Percentiles rank a stretch among this genome's conserved stretches.
phyloP scores from a whole-genome alignment of 495 filamentous ascomycete species.

The Patellaria atrata region DNA sequence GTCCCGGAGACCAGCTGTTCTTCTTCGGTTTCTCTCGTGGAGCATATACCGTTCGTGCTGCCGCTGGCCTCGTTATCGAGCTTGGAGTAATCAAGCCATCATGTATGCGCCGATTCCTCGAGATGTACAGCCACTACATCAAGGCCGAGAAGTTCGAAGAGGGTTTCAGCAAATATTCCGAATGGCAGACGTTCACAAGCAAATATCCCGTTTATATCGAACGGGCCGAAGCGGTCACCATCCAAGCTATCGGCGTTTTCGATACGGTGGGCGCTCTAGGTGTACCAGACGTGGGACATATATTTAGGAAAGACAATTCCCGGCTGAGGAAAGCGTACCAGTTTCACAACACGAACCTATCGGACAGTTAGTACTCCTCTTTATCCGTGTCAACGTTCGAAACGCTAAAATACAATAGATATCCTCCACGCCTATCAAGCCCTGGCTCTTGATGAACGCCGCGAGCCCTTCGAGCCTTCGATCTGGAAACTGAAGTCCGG shows the following conservation, averaged over 20 bases:
- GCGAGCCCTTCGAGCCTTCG: slow-evolving; percentile 38
- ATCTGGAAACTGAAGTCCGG: slow-evolving; percentile 34
- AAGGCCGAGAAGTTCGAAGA: slow-evolving; percentile 12
- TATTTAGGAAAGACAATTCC: slow-evolving; percentile 9
- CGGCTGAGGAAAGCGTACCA: slow-evolving; percentile 8
- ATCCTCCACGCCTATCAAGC: slow-evolving; percentile 48
- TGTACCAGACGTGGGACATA: slow-evolving; percentile 20
- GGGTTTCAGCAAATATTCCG: slow-evolving; percentile 9
- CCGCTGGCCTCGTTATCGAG: slow-evolving; percentile 39
- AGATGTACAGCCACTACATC: slow-evolving; percentile 23
- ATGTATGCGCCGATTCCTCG: slow-evolving; percentile 23
- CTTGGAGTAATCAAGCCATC: slow-evolving; percentile 31
- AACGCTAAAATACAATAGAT: slow-evolving; percentile 19
- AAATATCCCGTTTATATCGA: slow-evolving; percentile 2
- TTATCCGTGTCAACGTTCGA: not conserved
- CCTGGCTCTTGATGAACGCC: slow-evolving; percentile 41
- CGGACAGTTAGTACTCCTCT: slow-evolving; percentile 6
- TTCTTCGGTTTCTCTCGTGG: slow-evolving; percentile 48
- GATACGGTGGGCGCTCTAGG: slow-evolving; percentile 42
- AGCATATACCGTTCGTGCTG: slow-evolving; percentile 41
- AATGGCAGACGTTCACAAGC: slow-evolving; percentile 11
- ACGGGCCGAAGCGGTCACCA: slow-evolving; percentile 14
- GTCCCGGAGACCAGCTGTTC: slow-evolving; percentile 40
- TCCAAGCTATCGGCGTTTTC: slow-evolving; percentile 43
- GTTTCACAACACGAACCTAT: slow-evolving; percentile 16